Conservation (phyloP, 352 stramenopile species). For the Pythium sp. region DNA sequence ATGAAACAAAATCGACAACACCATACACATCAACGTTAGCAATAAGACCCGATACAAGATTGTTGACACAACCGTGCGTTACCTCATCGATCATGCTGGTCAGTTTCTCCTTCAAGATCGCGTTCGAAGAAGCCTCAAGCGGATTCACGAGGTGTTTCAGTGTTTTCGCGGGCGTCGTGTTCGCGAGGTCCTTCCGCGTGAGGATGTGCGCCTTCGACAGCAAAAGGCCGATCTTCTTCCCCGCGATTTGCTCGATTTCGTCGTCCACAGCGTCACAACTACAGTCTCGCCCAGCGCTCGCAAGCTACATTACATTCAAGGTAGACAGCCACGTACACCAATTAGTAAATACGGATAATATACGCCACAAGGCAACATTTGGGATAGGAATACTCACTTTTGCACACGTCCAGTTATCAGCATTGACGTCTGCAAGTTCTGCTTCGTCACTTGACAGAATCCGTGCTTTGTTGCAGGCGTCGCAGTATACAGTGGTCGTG, state of each 20-base stretch:
- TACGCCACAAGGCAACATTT: neutral
- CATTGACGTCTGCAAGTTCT: constrained; percentile 23
- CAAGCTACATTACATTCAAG: constrained; percentile 19
- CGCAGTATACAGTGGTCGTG: constrained; percentile 75
- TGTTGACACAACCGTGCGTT: neutral
- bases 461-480: constrained; percentile 77
- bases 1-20: constrained; percentile 1
- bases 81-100: constrained; percentile 60
- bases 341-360: neutral
- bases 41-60: neutral
- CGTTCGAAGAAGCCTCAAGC: constrained; percentile 32
- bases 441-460: constrained; percentile 58
- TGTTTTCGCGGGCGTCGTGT: constrained; percentile 29
- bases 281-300: constrained; percentile 25
- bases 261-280: constrained; percentile 65
- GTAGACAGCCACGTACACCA: neutral
- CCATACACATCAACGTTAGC: neutral
- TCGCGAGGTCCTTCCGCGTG: constrained; percentile 61
- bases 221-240: constrained; percentile 37
- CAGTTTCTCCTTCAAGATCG: constrained; percentile 39
- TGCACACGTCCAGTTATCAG: constrained; percentile 55
- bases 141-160: constrained; percentile 36
- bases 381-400: constrained; percentile 3
- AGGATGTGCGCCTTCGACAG: constrained; percentile 42
- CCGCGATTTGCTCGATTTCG: constrained; percentile 66